Conservation (phyloP, 106 monocot species). For the Phalaenopsis aphrodite region DNA sequence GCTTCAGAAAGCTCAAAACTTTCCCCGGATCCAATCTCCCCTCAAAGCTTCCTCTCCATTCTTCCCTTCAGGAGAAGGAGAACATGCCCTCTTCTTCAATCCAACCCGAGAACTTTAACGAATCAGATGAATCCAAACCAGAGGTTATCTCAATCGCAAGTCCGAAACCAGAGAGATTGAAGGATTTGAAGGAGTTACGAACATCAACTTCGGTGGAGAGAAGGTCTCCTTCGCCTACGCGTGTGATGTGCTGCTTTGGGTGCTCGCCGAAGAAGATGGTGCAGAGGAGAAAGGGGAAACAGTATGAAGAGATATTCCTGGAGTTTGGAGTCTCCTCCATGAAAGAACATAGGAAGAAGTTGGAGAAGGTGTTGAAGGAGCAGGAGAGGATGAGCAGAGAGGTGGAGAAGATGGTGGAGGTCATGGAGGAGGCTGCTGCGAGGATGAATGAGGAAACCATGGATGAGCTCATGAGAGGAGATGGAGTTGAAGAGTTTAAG, state of each 20-base stretch:
- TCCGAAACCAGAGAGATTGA: not conserved
- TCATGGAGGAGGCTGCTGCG: constrained; percentile 31
- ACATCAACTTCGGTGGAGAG: not conserved
- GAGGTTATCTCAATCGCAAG: not conserved
- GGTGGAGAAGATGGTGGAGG: constrained; percentile 41
- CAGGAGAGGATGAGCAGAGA: constrained; percentile 39
- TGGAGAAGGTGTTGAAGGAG: constrained; percentile 43
- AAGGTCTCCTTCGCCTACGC: constrained; percentile 24
- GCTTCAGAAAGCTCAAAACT: constrained; percentile 58
- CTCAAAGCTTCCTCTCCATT: not conserved
- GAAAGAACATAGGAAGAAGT: constrained; percentile 29
- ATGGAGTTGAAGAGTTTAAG: constrained; percentile 24
- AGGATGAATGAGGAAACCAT: constrained; percentile 31
- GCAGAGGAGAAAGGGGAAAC: constrained; percentile 18
- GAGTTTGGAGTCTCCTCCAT: constrained; percentile 24
- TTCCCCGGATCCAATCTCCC: constrained; percentile 16
- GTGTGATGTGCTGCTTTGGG: constrained; percentile 37
- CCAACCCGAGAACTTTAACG: not conserved
- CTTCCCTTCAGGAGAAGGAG: constrained; percentile 10
- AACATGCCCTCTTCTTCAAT: not conserved
- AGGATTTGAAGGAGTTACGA: not conserved
- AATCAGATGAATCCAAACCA: not conserved
- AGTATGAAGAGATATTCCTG: constrained; percentile 16
- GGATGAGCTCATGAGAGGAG: constrained; percentile 23
- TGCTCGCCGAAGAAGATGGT: constrained; percentile 33